These are phyloP conservation scores for Oropetium thomaeum DNA, from an alignment of 176 grass and related monocot species.

Conservation along the genomic window DNA sequence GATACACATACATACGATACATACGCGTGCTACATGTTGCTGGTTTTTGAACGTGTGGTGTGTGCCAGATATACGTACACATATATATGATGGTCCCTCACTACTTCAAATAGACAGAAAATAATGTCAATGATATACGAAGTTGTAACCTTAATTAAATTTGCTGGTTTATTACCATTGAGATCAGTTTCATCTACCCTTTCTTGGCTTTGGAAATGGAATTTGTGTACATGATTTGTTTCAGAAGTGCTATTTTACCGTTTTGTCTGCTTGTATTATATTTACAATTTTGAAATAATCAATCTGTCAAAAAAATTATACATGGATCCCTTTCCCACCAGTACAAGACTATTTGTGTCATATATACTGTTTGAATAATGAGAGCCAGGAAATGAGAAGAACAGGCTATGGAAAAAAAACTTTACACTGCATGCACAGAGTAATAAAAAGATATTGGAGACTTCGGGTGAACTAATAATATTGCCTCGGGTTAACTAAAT, in stretches of 20 bases:
- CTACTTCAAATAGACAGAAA: neutral
- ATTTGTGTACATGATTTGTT: neutral
- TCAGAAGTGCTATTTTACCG: too few species aligned
- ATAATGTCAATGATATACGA: neutral
- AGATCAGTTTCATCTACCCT: neutral
- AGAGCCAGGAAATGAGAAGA: too few species aligned
- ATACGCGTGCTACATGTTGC: neutral
- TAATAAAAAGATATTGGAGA: neutral
- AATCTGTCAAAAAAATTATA: too few species aligned
- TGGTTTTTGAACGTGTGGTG: neutral
- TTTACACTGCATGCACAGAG: neutral
- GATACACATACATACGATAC: neutral
- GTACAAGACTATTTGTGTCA: too few species aligned
- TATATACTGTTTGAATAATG: too few species aligned
- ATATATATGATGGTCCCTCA: neutral
- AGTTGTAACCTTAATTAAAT: neutral
- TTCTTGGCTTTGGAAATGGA: neutral
- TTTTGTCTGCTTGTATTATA: too few species aligned
- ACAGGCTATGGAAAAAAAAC: neutral
- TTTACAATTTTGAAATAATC: too few species aligned
- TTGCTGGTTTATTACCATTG: neutral
- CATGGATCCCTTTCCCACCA: too few species aligned
- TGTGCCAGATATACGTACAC: too few species aligned
- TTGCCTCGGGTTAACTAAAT: too few species aligned
- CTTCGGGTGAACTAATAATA: too few species aligned